These are phyloP conservation scores for Sapria himalayana DNA, from an alignment of 345 rosid species.

Conservation along the genomic window DNA sequence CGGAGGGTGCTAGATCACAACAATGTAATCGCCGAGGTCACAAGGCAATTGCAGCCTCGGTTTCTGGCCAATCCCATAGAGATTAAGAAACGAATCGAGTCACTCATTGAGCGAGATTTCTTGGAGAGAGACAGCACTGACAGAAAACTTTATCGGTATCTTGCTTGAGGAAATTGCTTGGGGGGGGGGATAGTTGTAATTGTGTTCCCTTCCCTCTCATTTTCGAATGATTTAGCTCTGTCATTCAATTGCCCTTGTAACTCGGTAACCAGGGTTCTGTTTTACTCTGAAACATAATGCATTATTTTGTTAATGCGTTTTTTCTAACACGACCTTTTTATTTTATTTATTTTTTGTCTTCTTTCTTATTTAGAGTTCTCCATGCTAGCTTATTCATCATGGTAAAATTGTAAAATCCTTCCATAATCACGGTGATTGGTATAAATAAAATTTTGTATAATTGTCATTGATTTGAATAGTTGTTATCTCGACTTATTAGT, in stretches of 20 bases:
- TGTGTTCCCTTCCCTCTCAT: conserved; percentile 1
- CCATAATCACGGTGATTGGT: too few species aligned
- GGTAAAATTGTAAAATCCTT: too few species aligned
- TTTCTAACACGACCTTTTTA: too few species aligned
- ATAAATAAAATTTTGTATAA: too few species aligned
- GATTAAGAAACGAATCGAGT: conserved; percentile 94
- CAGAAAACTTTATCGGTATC: conserved; percentile 80
- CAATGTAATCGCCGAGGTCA: conserved; percentile 77
- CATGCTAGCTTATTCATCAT: too few species aligned
- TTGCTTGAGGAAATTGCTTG: conserved; percentile 30
- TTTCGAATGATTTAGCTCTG: conserved; percentile 9
- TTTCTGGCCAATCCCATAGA: conserved; percentile 86
- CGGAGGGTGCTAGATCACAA: conserved; percentile 89
- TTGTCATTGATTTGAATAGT: too few species aligned
- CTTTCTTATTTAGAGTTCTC: too few species aligned
- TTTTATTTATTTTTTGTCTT: too few species aligned
- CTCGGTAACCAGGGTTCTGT: conserved; percentile 8
- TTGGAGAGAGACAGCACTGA: conserved; percentile 79
- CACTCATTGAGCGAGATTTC: conserved; percentile 91
- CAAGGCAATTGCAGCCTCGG: conserved; percentile 89
- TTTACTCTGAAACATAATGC: too few species aligned
- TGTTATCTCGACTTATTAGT: too few species aligned
- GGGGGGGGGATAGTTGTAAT: too few species aligned
- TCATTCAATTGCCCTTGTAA: conserved; percentile 3
- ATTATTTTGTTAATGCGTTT: too few species aligned